phyloP scores from a whole-genome alignment of 1,139 yeast species.

The Pichiaceae sp. region DNA sequence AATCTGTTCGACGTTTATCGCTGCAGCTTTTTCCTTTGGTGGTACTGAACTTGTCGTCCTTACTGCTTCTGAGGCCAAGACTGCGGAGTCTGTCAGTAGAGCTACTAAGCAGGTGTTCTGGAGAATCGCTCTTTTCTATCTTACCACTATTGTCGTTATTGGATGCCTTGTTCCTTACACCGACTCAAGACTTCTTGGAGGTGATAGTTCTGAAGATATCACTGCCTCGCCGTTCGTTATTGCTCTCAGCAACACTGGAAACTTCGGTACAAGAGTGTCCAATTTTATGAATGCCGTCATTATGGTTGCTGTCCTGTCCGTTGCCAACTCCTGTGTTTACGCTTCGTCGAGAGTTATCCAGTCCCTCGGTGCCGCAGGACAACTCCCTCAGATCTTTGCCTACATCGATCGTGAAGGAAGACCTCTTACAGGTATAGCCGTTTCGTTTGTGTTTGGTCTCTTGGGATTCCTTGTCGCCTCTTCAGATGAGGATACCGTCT shows the following conservation, averaged over 20 bases:
- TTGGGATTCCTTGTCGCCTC: constrained; percentile 66
- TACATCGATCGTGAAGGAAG: constrained; percentile 66
- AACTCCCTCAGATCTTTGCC: constrained; percentile 61
- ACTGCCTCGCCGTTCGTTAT: constrained; percentile 42
- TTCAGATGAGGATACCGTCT: constrained; percentile 49
- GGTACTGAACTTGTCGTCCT: constrained; percentile 74
- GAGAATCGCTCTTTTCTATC: constrained; percentile 55
- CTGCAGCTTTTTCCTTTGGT: constrained; percentile 78
- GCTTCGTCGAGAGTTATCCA: constrained; percentile 73
- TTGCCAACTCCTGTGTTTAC: constrained; percentile 65
- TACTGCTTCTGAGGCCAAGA: constrained; percentile 71
- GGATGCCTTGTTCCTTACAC: constrained; percentile 47
- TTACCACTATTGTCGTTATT: constrained; percentile 45
- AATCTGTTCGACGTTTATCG: constrained; percentile 63
- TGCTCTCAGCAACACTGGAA: constrained; percentile 40
- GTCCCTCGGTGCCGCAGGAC: constrained; percentile 73
- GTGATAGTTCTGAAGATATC: constrained; percentile 30
- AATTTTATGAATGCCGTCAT: constrained; percentile 65
- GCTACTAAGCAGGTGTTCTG: constrained; percentile 65
- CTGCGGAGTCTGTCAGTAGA: constrained; percentile 50
- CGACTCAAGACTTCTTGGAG: constrained; percentile 40
- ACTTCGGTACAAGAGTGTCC: constrained; percentile 48
- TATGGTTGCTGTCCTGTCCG: constrained; percentile 54
- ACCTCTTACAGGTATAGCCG: constrained; percentile 54
- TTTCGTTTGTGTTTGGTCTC: constrained; percentile 52